Percentiles rank a stretch among this genome's conserved stretches.
These are phyloP conservation scores for Diaporthe sp. DNA, from an alignment of 2,329 filamentous ascomycete genomes.

Conservation along the genomic window DNA sequence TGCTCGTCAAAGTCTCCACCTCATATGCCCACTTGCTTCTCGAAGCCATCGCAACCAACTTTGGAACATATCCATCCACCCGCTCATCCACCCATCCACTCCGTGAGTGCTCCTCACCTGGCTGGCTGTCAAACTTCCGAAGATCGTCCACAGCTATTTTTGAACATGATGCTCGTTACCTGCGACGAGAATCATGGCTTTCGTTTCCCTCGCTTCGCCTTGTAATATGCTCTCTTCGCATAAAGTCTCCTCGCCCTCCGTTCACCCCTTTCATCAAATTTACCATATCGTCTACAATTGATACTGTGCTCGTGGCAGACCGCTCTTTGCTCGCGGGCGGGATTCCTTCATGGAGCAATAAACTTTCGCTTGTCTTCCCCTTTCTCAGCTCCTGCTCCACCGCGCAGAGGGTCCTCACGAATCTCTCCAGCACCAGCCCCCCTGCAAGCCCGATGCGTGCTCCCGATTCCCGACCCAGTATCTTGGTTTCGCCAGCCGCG, in stretches of 20 bases:
- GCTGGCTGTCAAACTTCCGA: slow-evolving; percentile 1
- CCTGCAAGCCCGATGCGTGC: neutral
- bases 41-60: neutral
- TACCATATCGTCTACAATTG: too few relatives aligned
- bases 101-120: neutral
- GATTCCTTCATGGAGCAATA: slow-evolving; percentile 14
- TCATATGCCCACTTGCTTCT: slow-evolving; percentile 15
- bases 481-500: slow-evolving; percentile 16
- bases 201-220: neutral
- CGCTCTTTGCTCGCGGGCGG: slow-evolving; percentile 4
- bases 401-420: neutral
- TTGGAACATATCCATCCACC: neutral
- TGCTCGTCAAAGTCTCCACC: slow-evolving; percentile 5
- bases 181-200: neutral
- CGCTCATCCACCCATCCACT: neutral
- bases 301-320: neutral
- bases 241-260: neutral
- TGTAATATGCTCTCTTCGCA: neutral
- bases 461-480: slow-evolving; percentile 23
- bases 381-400: slow-evolving; percentile 23
- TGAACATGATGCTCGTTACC: neutral
- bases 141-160: slow-evolving; percentile 3
- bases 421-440: neutral
- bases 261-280: neutral
- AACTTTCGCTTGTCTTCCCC: slow-evolving; percentile 21